Evolutionary conservation across 2,329 filamentous ascomycete genomes (phyloP).

Genomic region (Trichophyton verrucosum): DNA sequence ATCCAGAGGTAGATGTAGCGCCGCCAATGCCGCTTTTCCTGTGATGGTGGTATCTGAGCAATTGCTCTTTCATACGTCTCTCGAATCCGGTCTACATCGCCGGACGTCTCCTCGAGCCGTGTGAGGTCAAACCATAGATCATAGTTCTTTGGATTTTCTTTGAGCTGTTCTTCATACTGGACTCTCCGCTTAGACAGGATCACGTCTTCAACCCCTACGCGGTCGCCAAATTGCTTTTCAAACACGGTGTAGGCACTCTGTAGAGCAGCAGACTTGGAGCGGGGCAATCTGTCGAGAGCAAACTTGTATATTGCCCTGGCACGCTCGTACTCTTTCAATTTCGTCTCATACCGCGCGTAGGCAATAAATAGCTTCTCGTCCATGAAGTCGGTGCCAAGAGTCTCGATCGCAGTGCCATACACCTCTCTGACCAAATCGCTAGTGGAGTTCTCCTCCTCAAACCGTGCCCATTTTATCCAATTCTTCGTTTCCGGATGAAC

Average conservation of each 20-base stretch:
- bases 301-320: conserved; percentile 94
- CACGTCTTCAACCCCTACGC: conserved; percentile 87
- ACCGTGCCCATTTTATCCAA: conserved; percentile 98
- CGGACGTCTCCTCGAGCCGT: conserved; percentile 72
- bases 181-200: conserved; percentile 87
- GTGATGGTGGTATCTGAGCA: conserved; percentile 83
- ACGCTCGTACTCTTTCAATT: conserved; percentile 88
- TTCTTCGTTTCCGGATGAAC: conserved; percentile 91
- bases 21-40: conserved; percentile 95
- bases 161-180: conserved; percentile 87
- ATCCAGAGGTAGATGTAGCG: conserved; percentile 97
- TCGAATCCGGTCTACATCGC: conserved; percentile 68
- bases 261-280: conserved; percentile 69
- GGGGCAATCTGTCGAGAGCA: conserved; percentile 77
- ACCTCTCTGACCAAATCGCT: conserved; percentile 86
- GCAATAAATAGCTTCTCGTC: conserved; percentile 92
- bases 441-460: conserved; percentile 90
- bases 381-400: conserved; percentile 85
- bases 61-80: conserved; percentile 95
- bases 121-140: conserved; percentile 96
- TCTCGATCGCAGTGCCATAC: conserved; percentile 76
- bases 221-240: conserved; percentile 94
- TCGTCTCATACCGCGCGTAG: conserved; percentile 89
- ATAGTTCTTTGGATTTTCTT: conserved; percentile 91
- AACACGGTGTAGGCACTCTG: conserved; percentile 96